Evolutionary conservation across 2,329 filamentous ascomycete genomes (phyloP).

Genomic region (Alternaria triticimaculans): DNA sequence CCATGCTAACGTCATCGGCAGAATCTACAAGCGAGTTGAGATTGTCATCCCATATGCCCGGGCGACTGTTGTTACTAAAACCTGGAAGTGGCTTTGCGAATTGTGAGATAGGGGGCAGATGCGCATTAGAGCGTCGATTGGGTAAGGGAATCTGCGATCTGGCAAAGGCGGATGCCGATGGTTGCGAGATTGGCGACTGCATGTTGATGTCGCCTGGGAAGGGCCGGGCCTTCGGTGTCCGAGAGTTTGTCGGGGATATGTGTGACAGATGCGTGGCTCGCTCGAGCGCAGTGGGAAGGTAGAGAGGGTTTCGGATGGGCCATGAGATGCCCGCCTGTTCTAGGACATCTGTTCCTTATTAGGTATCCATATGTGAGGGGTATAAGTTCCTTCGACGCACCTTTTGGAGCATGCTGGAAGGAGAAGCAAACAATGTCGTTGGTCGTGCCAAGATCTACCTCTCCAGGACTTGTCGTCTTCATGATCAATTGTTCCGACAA

Average conservation of each 20-base stretch:
- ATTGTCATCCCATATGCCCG: conserved; percentile 23
- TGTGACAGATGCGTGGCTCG: neutral
- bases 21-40: conserved; percentile 14
- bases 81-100: conserved; percentile 17
- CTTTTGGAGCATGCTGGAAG: conserved; percentile 82
- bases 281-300: conserved; percentile 22
- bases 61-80: conserved; percentile 2
- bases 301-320: conserved; percentile 62
- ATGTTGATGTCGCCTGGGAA: conserved; percentile 3
- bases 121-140: conserved; percentile 21
- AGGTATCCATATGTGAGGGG: neutral
- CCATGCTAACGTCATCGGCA: conserved; percentile 29
- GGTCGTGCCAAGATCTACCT: conserved; percentile 63
- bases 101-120: conserved; percentile 22
- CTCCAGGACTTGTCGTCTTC: conserved; percentile 24
- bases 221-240: conserved; percentile 4
- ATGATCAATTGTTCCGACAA: conserved; percentile 73
- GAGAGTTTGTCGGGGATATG: neutral
- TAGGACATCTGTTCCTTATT: conserved; percentile 66
- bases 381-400: conserved; percentile 56
- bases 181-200: conserved; percentile 19
- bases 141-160: conserved; percentile 24
- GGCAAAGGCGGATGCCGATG: conserved; percentile 10
- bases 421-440: conserved; percentile 80
- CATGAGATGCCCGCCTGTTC: conserved; percentile 78